Evolutionary conservation across 1,284 basidiomycete genomes (phyloP).

Genomic region (Cryptococcus hybrid): DNA sequence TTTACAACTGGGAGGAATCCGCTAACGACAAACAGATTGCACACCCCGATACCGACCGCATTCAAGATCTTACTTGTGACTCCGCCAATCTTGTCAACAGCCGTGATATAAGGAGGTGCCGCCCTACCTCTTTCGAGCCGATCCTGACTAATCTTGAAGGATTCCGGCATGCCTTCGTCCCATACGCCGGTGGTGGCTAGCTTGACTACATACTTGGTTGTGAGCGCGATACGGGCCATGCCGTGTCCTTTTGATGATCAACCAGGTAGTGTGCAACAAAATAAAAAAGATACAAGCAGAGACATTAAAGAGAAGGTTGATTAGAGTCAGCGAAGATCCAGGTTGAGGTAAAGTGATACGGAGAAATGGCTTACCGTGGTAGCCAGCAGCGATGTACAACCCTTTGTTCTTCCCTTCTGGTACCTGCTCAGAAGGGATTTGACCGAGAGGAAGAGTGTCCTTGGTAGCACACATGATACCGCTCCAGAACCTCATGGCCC

Average conservation of each 20-base stretch:
- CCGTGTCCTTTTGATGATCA: conserved; percentile 16
- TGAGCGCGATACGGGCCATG: conserved; percentile 22
- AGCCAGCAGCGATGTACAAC: conserved; percentile 23
- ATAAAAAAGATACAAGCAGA: neutral
- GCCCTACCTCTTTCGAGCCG: conserved; percentile 10
- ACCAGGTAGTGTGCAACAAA: neutral
- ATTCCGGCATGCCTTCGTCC: conserved; percentile 9
- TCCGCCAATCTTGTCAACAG: conserved; percentile 6
- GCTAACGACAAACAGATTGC: too few species aligned
- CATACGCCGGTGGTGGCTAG: conserved; percentile 11
- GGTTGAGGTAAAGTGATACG: too few species aligned
- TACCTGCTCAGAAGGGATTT: conserved; percentile 18
- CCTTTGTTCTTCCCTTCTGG: conserved; percentile 14
- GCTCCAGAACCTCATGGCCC: conserved; percentile 23
- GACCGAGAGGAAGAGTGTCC: conserved; percentile 18
- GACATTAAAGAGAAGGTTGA: neutral
- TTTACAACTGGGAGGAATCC: too few species aligned
- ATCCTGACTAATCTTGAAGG: conserved; percentile 10
- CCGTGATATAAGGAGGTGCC: conserved; percentile 12
- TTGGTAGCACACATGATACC: conserved; percentile 29
- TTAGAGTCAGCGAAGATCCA: too few species aligned
- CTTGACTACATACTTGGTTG: conserved; percentile 13
- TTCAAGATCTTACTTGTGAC: conserved; percentile 3
- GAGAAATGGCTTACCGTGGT: conserved; percentile 15
- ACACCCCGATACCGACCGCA: conserved; percentile 1